A percentile compares a stretch with the other conserved stretches of the same genome.
Conservation (phyloP, 768 basidiomycete species). For the Rhizopogon vesiculosus region DNA sequence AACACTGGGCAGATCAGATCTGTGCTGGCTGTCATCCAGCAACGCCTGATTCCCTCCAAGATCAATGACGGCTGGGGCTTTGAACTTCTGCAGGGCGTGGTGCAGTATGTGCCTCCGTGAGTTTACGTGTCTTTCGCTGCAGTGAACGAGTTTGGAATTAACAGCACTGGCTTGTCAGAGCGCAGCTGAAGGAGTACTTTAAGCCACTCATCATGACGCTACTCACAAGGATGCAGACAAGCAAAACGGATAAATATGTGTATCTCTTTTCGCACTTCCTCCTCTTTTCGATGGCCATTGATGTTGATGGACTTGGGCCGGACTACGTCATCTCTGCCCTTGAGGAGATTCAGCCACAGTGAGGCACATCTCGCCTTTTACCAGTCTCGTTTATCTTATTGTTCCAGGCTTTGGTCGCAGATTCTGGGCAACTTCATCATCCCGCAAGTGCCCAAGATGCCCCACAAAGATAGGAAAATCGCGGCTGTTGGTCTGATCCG, state of each 20-base stretch:
- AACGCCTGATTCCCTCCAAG: slow-evolving; percentile 84
- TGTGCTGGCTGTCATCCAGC: slow-evolving; percentile 85
- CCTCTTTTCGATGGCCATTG: slow-evolving; percentile 68
- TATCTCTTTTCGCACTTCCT: slow-evolving; percentile 81
- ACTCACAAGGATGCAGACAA: slow-evolving; percentile 80
- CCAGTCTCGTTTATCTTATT: neutral
- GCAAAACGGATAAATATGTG: slow-evolving; percentile 85
- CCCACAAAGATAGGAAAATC: slow-evolving; percentile 80
- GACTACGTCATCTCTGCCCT: slow-evolving; percentile 75
- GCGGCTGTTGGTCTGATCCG: slow-evolving; percentile 76
- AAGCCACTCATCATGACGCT: slow-evolving; percentile 72
- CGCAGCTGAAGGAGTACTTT: slow-evolving; percentile 66
- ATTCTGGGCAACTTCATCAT: slow-evolving; percentile 72
- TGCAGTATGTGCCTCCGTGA: slow-evolving; percentile 71
- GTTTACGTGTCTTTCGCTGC: slow-evolving; percentile 25
- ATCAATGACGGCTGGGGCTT: slow-evolving; percentile 89
- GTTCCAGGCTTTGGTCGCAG: slow-evolving; percentile 68
- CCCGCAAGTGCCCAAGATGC: slow-evolving; percentile 77
- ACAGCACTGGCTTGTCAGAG: slow-evolving; percentile 20
- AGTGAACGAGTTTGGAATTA: neutral
- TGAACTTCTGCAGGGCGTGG: slow-evolving; percentile 77
- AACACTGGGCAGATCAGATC: slow-evolving; percentile 66
- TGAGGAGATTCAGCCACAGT: slow-evolving; percentile 86
- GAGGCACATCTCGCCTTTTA: slow-evolving; percentile 13
- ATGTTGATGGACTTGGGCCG: slow-evolving; percentile 68